phyloP scores from a whole-genome alignment of 2,329 filamentous ascomycete genomes.

The Proliferodiscus dingleyae region DNA sequence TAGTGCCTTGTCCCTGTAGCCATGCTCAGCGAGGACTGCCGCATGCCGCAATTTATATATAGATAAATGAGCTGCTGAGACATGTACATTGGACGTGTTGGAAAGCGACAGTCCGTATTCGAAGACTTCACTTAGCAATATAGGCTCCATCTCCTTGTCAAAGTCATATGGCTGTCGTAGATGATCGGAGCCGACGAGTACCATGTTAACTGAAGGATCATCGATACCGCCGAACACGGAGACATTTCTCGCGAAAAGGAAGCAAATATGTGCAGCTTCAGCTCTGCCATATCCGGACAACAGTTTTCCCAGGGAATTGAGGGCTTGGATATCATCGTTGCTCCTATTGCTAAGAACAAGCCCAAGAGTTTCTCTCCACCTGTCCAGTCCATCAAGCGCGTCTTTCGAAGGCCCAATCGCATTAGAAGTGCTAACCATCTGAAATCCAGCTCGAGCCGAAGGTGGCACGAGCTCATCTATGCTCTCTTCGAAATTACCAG shows the following conservation, averaged over 20 bases:
- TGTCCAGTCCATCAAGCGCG: conserved; percentile 78
- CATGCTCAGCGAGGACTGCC: conserved; percentile 75
- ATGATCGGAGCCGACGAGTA: conserved; percentile 82
- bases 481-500: conserved; percentile 89
- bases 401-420: conserved; percentile 60
- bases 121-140: conserved; percentile 94
- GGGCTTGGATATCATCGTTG: conserved; percentile 67
- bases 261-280: conserved; percentile 92
- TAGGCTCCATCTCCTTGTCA: conserved; percentile 73
- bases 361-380: conserved; percentile 87
- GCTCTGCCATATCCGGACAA: conserved; percentile 79
- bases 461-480: conserved; percentile 92
- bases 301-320: conserved; percentile 76
- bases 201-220: conserved; percentile 72
- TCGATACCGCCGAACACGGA: conserved; percentile 77
- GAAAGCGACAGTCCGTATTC: conserved; percentile 81
- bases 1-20: conserved; percentile 75
- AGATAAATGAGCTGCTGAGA: conserved; percentile 74
- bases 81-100: conserved; percentile 46
- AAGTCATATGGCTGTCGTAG: conserved; percentile 65
- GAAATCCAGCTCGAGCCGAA: conserved; percentile 85
- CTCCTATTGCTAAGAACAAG: conserved; percentile 87
- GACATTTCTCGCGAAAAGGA: conserved; percentile 71
- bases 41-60: conserved; percentile 91
- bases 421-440: conserved; percentile 76